Conservation (phyloP, 2,329 filamentous ascomycete genomes). For the Fusarium sterilihyphosum region DNA sequence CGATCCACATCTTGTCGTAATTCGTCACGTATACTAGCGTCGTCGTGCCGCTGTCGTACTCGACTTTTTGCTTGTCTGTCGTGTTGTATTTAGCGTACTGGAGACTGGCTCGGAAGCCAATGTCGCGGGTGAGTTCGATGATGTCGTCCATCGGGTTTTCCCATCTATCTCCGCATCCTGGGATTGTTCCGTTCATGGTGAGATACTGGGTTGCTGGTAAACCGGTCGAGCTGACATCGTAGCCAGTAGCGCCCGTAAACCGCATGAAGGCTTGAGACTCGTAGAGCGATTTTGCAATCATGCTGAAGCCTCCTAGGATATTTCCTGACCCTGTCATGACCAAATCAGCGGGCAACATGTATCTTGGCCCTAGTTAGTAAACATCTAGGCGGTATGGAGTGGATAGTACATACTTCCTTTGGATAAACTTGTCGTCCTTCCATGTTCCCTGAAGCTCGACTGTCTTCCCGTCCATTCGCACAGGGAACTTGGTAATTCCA, state of each 20-base stretch:
- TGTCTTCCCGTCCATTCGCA: background rate
- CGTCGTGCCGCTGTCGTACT: constrained; percentile 18
- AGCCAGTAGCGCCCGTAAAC: constrained; percentile 32
- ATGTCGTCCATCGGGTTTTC: constrained; percentile 36
- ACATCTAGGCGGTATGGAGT: fast-evolving
- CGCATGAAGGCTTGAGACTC: constrained; percentile 14
- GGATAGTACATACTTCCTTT: constrained; percentile 18
- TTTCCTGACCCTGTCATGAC: constrained; percentile 15
- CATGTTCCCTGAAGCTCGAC: constrained; percentile 21
- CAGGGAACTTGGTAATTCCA: constrained; percentile 25
- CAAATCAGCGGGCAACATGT: constrained; percentile 22
- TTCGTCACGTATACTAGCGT: constrained; percentile 33
- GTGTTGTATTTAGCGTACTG: constrained; percentile 34
- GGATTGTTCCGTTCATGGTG: constrained; percentile 14
- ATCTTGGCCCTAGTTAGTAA: background rate
- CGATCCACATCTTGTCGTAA: constrained; percentile 37
- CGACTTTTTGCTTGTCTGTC: constrained; percentile 28
- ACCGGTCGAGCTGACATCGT: constrained; percentile 1
- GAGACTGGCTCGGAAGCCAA: constrained; percentile 34
- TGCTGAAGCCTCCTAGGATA: constrained; percentile 30
- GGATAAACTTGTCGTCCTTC: constrained; percentile 33
- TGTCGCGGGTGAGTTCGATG: constrained; percentile 34
- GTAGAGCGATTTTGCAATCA: constrained; percentile 16
- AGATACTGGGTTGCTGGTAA: constrained; percentile 34
- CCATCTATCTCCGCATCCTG: constrained; percentile 22